These are phyloP conservation scores for Syncephalastrum contaminatum DNA, from an alignment of 371 early-diverging fungal genomes.

Conservation along the genomic window DNA sequence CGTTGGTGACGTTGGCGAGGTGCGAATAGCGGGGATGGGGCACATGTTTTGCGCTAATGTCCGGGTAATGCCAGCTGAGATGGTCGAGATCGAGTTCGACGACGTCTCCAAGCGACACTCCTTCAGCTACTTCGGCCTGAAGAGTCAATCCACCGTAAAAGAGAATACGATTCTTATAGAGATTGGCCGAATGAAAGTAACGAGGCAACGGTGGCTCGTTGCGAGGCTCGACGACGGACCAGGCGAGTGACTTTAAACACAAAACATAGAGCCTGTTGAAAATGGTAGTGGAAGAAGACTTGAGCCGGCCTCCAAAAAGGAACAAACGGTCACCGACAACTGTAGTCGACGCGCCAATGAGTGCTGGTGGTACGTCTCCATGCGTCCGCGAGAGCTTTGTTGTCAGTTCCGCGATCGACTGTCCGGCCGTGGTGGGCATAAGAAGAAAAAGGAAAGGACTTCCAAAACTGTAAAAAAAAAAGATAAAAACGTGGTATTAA, in stretches of 20 bases:
- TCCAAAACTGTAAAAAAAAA: slow-evolving; percentile 5
- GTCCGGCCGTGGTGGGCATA: slow-evolving; percentile 3
- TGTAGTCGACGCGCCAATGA: slow-evolving; percentile 66
- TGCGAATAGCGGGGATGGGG: slow-evolving; percentile 72
- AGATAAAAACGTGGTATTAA: slow-evolving; percentile 1
- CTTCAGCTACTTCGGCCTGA: slow-evolving; percentile 7
- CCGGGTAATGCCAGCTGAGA: slow-evolving; percentile 51
- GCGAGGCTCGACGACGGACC: slow-evolving; percentile 22
- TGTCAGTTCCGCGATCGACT: slow-evolving; percentile 42
- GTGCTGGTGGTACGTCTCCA: slow-evolving; percentile 60
- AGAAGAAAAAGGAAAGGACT: slow-evolving; percentile 12
- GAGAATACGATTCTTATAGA: slow-evolving; percentile 37
- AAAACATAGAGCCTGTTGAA: slow-evolving; percentile 61
- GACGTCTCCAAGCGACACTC: slow-evolving; percentile 59
- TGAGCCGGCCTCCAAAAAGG: slow-evolving; percentile 69
- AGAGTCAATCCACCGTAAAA: slow-evolving; percentile 62
- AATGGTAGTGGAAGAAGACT: slow-evolving; percentile 49
- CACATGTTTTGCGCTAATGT: slow-evolving; percentile 15
- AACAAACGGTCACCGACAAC: slow-evolving; percentile 55
- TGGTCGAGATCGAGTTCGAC: slow-evolving; percentile 35
- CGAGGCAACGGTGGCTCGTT: slow-evolving; percentile 40
- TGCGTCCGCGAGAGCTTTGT: slow-evolving; percentile 37
- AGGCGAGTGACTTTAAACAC: slow-evolving; percentile 38
- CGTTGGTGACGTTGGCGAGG: slow-evolving; percentile 50
- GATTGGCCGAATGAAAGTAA: slow-evolving; percentile 77